Conservation (phyloP, 345 rosid genomes). For the Odontarrhena argentea region DNA sequence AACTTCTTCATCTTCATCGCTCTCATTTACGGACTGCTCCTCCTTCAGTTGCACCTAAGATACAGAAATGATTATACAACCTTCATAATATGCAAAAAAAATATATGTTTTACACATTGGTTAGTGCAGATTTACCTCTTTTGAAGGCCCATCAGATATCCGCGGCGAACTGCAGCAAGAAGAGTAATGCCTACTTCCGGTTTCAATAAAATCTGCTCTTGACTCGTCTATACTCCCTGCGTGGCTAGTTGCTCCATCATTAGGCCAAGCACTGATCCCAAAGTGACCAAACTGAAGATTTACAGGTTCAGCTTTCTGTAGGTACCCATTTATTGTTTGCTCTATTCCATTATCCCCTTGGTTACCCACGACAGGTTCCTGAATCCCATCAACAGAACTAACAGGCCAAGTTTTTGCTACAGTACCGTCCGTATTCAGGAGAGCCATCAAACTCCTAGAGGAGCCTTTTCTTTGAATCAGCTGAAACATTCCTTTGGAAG, state of each 20-base stretch:
- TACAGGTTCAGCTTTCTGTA: conserved; percentile 80
- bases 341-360: conserved; percentile 47
- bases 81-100: neutral
- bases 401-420: conserved; percentile 99
- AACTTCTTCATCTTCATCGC: conserved; percentile 81
- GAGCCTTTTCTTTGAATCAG: conserved; percentile 93
- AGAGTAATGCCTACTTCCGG: conserved; percentile 80
- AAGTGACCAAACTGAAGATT: conserved; percentile 96
- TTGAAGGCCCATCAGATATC: conserved; percentile 73
- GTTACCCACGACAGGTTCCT: conserved; percentile 47
- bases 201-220: conserved; percentile 72
- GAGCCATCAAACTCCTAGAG: conserved; percentile 94
- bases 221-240: conserved; percentile 91
- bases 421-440: conserved; percentile 89
- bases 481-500: conserved; percentile 96
- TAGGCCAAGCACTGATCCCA: conserved; percentile 99
- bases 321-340: conserved; percentile 65
- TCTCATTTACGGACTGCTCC: conserved; percentile 86
- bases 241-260: conserved; percentile 88
- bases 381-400: conserved; percentile 52
- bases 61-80: neutral
- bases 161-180: conserved; percentile 98
- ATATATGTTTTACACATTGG: neutral
- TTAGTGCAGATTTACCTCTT: conserved; percentile 59
- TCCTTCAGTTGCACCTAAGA: conserved; percentile 64